These are phyloP conservation scores for Exophiala calicioides DNA, from an alignment of 2,329 filamentous ascomycete genomes.

Conservation along the genomic window DNA sequence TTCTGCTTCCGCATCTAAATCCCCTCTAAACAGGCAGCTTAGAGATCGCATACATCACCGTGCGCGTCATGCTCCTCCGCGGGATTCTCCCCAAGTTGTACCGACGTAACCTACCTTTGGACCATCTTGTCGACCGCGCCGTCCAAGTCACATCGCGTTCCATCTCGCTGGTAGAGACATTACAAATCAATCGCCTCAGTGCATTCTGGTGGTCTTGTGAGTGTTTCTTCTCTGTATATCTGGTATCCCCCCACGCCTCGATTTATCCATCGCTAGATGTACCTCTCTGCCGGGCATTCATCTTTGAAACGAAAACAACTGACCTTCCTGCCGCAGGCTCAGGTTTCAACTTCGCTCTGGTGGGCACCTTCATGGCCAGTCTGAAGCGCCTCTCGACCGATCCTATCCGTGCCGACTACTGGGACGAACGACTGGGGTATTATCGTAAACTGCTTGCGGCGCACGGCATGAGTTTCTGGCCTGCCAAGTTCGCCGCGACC, in stretches of 20 bases:
- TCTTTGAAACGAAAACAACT: not conserved
- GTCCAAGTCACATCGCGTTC: slow-evolving; percentile 11
- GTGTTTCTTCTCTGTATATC: slow-evolving; percentile 1
- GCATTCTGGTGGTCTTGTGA: slow-evolving; percentile 23
- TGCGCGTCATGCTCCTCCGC: slow-evolving; percentile 18
- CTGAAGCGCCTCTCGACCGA: slow-evolving; percentile 18
- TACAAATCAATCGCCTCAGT: slow-evolving; percentile 19
- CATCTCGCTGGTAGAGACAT: slow-evolving; percentile 16
- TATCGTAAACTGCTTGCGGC: slow-evolving; percentile 15
- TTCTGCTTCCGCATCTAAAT: not conserved
- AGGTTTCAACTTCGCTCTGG: slow-evolving; percentile 17
- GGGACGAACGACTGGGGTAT: slow-evolving; percentile 14
- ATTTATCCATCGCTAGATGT: not conserved
- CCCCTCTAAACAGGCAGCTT: slow-evolving; percentile 9
- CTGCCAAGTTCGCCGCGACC: slow-evolving; percentile 18
- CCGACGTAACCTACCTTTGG: slow-evolving; percentile 12
- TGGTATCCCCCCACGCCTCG: not conserved
- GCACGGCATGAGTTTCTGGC: slow-evolving; percentile 18
- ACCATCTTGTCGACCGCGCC: slow-evolving; percentile 8
- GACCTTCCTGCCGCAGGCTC: slow-evolving; percentile 4
- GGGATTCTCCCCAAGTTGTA: slow-evolving; percentile 20
- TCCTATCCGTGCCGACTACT: slow-evolving; percentile 11
- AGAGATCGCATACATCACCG: slow-evolving; percentile 18
- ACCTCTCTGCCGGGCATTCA: not conserved
- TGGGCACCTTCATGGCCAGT: slow-evolving; percentile 21